phyloP scores from a whole-genome alignment of 2,329 filamentous ascomycete species.

The Ophiostoma sp. region DNA sequence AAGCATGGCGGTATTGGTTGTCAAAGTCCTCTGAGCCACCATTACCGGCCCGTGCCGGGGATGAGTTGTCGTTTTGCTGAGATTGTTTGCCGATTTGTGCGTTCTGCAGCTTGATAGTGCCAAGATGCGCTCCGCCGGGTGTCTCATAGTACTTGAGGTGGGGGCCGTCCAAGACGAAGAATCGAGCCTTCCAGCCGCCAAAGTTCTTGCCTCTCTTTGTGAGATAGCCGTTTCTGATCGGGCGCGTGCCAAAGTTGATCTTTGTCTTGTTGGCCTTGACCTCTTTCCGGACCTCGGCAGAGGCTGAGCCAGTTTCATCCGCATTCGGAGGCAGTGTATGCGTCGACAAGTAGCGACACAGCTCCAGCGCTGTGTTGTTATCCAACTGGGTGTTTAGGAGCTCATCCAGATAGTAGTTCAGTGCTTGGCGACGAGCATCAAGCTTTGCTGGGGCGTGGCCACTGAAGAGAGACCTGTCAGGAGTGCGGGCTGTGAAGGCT shows the following conservation, averaged over 20 bases:
- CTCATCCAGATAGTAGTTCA: conserved; percentile 81
- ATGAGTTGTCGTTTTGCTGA: conserved; percentile 55
- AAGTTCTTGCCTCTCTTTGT: conserved; percentile 98
- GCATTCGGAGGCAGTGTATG: conserved; percentile 57
- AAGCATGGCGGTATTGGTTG: conserved; percentile 94
- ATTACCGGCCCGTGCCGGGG: conserved; percentile 46
- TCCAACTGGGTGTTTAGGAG: conserved; percentile 79
- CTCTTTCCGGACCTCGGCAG: conserved; percentile 31
- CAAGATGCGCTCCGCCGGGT: conserved; percentile 82
- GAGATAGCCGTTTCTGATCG: conserved; percentile 79
- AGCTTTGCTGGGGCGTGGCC: conserved; percentile 92
- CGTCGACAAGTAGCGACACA: conserved; percentile 81
- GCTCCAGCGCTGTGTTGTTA: conserved; percentile 65
- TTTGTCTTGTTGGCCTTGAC: conserved; percentile 36
- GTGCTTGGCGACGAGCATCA: conserved; percentile 72
- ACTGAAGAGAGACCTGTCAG: conserved; percentile 79
- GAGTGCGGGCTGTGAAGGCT: conserved; percentile 68
- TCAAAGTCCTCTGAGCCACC: conserved; percentile 66
- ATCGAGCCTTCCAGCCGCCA: conserved; percentile 89
- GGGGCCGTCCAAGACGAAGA: conserved; percentile 57
- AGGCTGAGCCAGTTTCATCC: conserved; percentile 47
- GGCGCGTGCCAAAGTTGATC: conserved; percentile 57
- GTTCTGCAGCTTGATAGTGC: conserved; percentile 84
- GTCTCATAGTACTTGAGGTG: conserved; percentile 83
- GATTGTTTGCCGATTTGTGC: conserved; percentile 94